A percentile compares a stretch with the other conserved stretches of the same genome.
These are phyloP conservation scores for Sporothrix schenckii DNA, from an alignment of 2,329 filamentous ascomycete species.

Conservation along the genomic window DNA sequence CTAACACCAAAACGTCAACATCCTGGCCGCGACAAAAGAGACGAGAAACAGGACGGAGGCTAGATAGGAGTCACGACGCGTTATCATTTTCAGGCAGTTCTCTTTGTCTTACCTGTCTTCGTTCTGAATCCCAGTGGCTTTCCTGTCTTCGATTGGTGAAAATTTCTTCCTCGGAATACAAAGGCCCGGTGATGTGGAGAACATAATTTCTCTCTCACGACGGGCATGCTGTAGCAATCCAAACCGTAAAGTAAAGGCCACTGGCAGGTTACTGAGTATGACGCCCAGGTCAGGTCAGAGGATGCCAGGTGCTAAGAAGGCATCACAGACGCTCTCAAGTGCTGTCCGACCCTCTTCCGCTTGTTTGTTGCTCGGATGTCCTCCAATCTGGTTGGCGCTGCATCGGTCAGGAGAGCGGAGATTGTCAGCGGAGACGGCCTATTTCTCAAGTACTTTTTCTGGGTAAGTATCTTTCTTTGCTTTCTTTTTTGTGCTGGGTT, in stretches of 20 bases:
- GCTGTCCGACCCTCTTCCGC: neutral
- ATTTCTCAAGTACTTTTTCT: neutral
- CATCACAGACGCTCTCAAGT: neutral
- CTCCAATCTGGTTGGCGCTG: slow-evolving; percentile 36
- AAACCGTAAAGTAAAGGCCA: neutral
- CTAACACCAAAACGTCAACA: no score
- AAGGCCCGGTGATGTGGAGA: slow-evolving; percentile 19
- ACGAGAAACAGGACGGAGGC: neutral
- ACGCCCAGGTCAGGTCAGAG: neutral
- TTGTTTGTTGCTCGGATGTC: slow-evolving; percentile 19
- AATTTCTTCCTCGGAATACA: neutral
- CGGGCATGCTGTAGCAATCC: slow-evolving; percentile 10
- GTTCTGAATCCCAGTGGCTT: neutral
- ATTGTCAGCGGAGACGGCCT: slow-evolving; percentile 36
- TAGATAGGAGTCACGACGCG: neutral
- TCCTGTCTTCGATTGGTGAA: neutral
- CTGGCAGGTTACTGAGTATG: neutral
- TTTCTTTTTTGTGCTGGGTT: slow-evolving; percentile 11
- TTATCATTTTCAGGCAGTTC: neutral
- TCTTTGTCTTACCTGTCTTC: no score
- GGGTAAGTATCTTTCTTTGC: slow-evolving; percentile 20
- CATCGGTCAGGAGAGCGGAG: slow-evolving; percentile 40
- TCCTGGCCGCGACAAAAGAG: neutral
- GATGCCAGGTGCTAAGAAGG: slow-evolving; percentile 1
- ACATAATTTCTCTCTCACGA: slow-evolving; percentile 16